Base-by-base conservation (phyloP, 2,329 filamentous ascomycete genomes). In the Stromatinia cepivora region DNA sequence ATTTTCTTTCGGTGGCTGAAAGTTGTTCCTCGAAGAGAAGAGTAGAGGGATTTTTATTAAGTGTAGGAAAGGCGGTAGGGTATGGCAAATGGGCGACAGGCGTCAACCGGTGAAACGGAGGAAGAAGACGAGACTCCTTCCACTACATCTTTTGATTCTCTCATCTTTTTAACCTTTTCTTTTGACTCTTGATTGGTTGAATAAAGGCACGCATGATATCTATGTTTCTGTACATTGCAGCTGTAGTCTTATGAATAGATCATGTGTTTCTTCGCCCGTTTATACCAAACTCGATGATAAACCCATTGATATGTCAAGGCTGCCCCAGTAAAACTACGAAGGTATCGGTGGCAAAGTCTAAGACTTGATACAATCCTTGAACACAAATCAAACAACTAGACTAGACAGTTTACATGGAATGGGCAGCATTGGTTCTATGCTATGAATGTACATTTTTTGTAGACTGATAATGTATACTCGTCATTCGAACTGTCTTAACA, bases 231-330 rank as follows among this genome's bases (percentile, higher is more conserved):
- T 76, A 76, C 69, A 75, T 74, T 75, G 74, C 69, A 72, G 70
- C 50, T 74, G 74, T 76, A 75, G 71, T 72, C 68, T 72, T 74
- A 75, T 52, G 72, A 76, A 76, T 75, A 75, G 72, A 76, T 67
- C 73, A 70, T 76, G 71, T 73, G 72, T 70, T 59, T 61, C 31
- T 64, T 17, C 22, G 46, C 46, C n/a, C 8, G 9, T 39, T 39
- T 20, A 39, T 28, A 28, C 36, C 25, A 9, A 39, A 64, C 22
- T 53, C 46, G 15, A 25, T 39, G 34, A 58, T 25, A 20, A 52
- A 36, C 39, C 28, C 28, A 64, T 42, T 28, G 34, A 15, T 11
- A 39, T 28, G 22, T 52, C 22, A 63, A 39, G 17, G 31, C 39
- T 58, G 1, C 34, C 25, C n/a, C 20, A 36, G 54, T 15, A 57